Base-by-base conservation (phyloP, 1,284 basidiomycete species). In the Rhodotorula mucilaginosa region DNA sequence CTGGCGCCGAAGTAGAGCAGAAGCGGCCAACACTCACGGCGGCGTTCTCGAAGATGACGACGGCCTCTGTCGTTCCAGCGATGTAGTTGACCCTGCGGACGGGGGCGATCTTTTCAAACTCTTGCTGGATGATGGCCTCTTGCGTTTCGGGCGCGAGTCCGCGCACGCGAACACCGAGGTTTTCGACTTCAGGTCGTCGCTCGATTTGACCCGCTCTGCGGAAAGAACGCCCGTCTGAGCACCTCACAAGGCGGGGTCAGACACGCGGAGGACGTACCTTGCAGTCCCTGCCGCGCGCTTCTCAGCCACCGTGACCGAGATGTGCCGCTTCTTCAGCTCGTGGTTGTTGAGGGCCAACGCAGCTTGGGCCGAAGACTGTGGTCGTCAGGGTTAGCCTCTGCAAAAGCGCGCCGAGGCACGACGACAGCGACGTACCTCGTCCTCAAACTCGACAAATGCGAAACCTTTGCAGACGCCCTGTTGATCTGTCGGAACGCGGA, bases 361-460 rank as follows among this genome's bases (percentile, higher is more conserved):
- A 2, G 86, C 85, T 64, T 85, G 83, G 0, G 93, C 92, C 72
- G 89, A 86, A 74, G 84, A 84, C 91, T 94, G 76, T 23, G 74
- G 58, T 13, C 12, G 23, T 26, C 1, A 26, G 29, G 16, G 58
- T n/a, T n/a, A 29, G 19, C 15, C 3, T 59, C 39, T 46, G 49
- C 5, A 23, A 18, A 6, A 16, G 3, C 3, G n/a, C 1, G 5
- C 8, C 16, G 21, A 26, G 15, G 44, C 16, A 12, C 8, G 13
- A 6, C 39, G 52, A 46, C 16, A 21, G 48, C 3, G 18, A 10
- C 31, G 66, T 74, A 92, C 93, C 83, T 90, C 88, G 47, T 87
- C 85, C 72, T 90, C 88, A 80, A 92, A 98, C 79, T 98, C 94
- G 29, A 99, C 85, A 78, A 98, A 99, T 0, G 93, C 96, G 79